Conservation (phyloP, 768 basidiomycete genomes). For the Xerocomellus dryophilus region DNA sequence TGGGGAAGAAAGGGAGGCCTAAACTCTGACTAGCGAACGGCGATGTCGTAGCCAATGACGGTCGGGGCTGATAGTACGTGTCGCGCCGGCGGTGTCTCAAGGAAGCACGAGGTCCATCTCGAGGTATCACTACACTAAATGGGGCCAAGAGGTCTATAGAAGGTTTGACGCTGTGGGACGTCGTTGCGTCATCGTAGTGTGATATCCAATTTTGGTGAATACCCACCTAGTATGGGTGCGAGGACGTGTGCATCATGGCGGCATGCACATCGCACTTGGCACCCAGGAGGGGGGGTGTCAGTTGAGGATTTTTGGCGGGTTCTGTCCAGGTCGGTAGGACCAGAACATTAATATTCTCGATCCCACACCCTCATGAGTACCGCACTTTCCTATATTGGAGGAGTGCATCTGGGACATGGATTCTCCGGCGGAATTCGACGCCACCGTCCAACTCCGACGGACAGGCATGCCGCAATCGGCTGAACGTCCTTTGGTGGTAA, state of each 20-base stretch:
- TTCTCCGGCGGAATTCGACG: too few relatives aligned
- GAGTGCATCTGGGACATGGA: too few relatives aligned
- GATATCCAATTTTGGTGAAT: not conserved
- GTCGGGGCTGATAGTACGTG: not conserved
- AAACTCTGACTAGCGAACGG: not conserved
- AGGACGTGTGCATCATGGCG: not conserved
- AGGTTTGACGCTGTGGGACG: not conserved
- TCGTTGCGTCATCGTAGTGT: too few relatives aligned
- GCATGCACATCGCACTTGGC: too few relatives aligned
- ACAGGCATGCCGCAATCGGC: too few relatives aligned
- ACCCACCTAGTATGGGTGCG: not conserved
- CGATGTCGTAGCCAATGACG: not conserved
- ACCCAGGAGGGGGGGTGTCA: too few relatives aligned
- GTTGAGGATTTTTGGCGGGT: too few relatives aligned
- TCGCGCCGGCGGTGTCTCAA: not conserved
- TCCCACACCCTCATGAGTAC: not conserved
- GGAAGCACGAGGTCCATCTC: not conserved
- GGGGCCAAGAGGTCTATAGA: not conserved
- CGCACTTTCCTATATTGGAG: conserved; percentile 13
- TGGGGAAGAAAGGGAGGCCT: not conserved
- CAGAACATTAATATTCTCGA: too few relatives aligned
- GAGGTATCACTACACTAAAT: not conserved
- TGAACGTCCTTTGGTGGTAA: too few relatives aligned
- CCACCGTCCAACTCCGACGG: too few relatives aligned
- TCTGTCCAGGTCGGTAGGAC: too few relatives aligned